Evolutionary conservation across 106 monocot species (phyloP).

Genomic region (Ottelia alismoides): DNA sequence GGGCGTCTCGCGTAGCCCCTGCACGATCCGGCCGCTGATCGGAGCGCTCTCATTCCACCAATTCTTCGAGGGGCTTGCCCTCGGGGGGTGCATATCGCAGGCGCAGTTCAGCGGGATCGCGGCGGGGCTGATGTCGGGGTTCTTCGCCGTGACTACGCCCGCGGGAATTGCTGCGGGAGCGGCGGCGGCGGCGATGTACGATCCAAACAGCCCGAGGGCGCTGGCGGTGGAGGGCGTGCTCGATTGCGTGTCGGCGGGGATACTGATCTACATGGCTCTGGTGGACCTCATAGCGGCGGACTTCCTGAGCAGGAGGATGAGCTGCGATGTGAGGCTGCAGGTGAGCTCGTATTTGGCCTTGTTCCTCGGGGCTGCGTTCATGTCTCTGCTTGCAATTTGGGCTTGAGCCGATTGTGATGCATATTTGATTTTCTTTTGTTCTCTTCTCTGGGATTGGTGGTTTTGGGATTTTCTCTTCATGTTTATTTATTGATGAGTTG

Average conservation of each 20-base stretch:
- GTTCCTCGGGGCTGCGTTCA: conserved; percentile 24
- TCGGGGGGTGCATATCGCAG: conserved; percentile 96
- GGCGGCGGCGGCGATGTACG: conserved; percentile 3
- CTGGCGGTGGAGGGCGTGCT: conserved; percentile 27
- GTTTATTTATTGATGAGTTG: too few relatives aligned
- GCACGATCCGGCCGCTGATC: conserved; percentile 75
- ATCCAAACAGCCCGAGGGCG: conserved; percentile 18
- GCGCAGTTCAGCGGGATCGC: conserved; percentile 24
- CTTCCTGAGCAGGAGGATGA: conserved; percentile 15
- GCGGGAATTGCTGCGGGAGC: conserved; percentile 25
- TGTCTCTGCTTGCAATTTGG: conserved; percentile 31
- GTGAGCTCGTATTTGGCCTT: conserved; percentile 12
- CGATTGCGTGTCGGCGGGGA: conserved; percentile 25
- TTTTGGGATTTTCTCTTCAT: too few relatives aligned
- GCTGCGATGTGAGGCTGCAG: conserved; percentile 5
- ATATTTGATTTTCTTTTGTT: too few relatives aligned
- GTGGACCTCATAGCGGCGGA: conserved; percentile 37
- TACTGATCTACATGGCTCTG: conserved; percentile 41
- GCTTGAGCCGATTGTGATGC: too few relatives aligned
- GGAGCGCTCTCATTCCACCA: conserved; percentile 93
- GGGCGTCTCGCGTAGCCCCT: conserved; percentile 86
- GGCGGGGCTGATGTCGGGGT: conserved; percentile 18
- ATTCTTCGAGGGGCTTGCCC: conserved; percentile 94
- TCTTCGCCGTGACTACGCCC: conserved; percentile 36
- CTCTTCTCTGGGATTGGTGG: too few relatives aligned